These are phyloP conservation scores for Colletotrichum graminicola DNA, from an alignment of 2,329 filamentous ascomycete species.

Conservation along the genomic window DNA sequence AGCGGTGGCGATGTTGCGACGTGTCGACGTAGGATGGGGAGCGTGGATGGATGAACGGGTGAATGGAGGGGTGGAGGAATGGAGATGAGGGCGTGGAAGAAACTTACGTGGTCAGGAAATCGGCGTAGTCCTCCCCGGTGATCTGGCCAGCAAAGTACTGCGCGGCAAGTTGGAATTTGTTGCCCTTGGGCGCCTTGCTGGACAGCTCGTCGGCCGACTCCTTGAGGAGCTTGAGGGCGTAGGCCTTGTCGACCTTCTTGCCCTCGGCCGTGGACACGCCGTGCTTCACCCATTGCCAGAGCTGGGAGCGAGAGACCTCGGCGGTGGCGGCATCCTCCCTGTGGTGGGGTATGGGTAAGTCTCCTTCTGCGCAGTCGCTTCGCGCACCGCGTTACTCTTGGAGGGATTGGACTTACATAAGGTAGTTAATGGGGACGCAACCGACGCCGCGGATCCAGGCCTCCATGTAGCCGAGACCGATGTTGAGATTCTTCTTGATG, in stretches of 20 bases:
- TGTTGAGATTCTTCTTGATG: constrained; percentile 97
- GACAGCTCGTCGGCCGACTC: constrained; percentile 85
- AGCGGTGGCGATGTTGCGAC: neutral
- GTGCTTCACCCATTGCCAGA: constrained; percentile 94
- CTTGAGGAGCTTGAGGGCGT: constrained; percentile 86
- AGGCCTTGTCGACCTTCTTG: constrained; percentile 92
- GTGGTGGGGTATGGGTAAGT: constrained; percentile 7
- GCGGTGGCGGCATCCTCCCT: constrained; percentile 96
- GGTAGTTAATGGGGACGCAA: constrained; percentile 96
- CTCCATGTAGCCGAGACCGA: constrained; percentile 98
- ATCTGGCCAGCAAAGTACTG: constrained; percentile 95
- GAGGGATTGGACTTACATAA: constrained; percentile 72
- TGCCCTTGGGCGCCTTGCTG: constrained; percentile 82
- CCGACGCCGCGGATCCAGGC: constrained; percentile 95
- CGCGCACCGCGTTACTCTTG: constrained; percentile 20
- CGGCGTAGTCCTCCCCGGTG: constrained; percentile 96
- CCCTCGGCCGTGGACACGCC: constrained; percentile 84
- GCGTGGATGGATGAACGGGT: neutral
- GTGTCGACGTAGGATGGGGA: neutral
- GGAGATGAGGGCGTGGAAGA: constrained; percentile 40
- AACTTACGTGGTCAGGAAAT: constrained; percentile 88
- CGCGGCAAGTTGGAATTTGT: constrained; percentile 91
- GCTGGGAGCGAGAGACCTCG: constrained; percentile 92
- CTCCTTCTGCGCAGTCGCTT: constrained; percentile 41
- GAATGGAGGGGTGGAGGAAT: neutral